These are phyloP conservation scores for Penicillium glabrum DNA, from an alignment of 2,329 filamentous ascomycete species.

Conservation along the genomic window DNA sequence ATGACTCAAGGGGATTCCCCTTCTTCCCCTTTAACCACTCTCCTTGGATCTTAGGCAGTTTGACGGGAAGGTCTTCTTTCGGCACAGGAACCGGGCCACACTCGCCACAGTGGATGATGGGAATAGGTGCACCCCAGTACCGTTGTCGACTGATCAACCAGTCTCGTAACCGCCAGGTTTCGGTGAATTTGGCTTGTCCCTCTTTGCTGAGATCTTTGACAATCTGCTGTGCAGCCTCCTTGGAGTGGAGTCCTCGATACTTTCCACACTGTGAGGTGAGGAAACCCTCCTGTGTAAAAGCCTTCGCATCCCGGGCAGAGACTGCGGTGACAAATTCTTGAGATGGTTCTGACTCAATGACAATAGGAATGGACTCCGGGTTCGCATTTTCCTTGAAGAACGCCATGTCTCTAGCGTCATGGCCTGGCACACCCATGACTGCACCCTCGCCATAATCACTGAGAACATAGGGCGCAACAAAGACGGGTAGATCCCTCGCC, in stretches of 20 bases:
- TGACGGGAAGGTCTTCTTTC: conserved; percentile 71
- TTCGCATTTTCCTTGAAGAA: conserved; percentile 75
- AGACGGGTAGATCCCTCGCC: conserved; percentile 64
- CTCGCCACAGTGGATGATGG: conserved; percentile 75
- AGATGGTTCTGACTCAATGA: conserved; percentile 53
- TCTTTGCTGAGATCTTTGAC: conserved; percentile 52
- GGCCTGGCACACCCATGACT: conserved; percentile 88
- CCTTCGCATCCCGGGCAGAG: conserved; percentile 46
- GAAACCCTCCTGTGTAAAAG: conserved; percentile 65
- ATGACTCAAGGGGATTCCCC: conserved; percentile 75
- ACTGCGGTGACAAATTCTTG: conserved; percentile 13
- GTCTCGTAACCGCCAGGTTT: conserved; percentile 79
- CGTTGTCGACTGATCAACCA: conserved; percentile 91
- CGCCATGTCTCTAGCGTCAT: conserved; percentile 73
- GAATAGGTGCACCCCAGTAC: conserved; percentile 90
- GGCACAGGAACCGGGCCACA: conserved; percentile 82
- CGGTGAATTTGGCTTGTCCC: conserved; percentile 60
- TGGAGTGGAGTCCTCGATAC: conserved; percentile 64
- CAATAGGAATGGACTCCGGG: conserved; percentile 61
- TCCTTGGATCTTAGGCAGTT: conserved; percentile 67
- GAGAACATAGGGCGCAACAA: conserved; percentile 80
- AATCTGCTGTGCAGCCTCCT: conserved; percentile 62
- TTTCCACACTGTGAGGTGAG: conserved; percentile 66
- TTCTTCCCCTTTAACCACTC: conserved; percentile 68
- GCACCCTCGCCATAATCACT: conserved; percentile 84